Base-by-base conservation (phyloP, 495 filamentous ascomycete species). In the Collariella sp. region DNA sequence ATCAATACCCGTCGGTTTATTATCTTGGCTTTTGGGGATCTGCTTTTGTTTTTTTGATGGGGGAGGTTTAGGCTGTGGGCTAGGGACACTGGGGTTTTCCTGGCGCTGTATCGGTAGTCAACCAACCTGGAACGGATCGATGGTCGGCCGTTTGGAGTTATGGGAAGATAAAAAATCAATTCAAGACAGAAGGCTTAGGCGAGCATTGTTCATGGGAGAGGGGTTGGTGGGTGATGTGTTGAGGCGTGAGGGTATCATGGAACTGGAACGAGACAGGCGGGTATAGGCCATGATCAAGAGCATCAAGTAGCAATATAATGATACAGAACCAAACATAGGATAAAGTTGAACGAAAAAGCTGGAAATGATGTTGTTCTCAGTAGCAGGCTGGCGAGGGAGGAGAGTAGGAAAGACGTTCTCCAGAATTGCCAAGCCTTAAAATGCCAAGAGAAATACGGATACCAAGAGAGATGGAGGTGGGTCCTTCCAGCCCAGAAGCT, bases 1-100 rank as follows among this genome's bases (percentile, higher is more conserved):
- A 41, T 35, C 55, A 61, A 41, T 47, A 51, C 56, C 59, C 35
- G 19, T 36, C 47, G 51, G 45, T 54, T n/a, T n/a, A n/a, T n/a
- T 16, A 40, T 29, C 41, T 55, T 43, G 40, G n/a, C 41, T 47
- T 44, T 49, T 26, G 7, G 19, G 26, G 26, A 31, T 31, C 9
- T 31, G 41, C 18, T 40, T 36, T 23, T 16, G 34, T 22, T 38
- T 36, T 13, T 15, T 50, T 11, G 3, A 26, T 34, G 22, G 19
- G 44, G 7, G 26, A 39, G 19, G 33, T 38, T 39, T 52, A 45
- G n/a, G 38, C 38, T 15, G 22, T 42, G 19, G 31, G 49, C n/a
- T 12, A 35, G 1, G 15, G 12, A 36, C 20, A 11, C 38, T 7
- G 48, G n/a, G 3, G 16, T 22, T 3, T 31, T 50, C 16, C 13